Evolutionary conservation across 2,329 filamentous ascomycete genomes (phyloP), one percentile per base, ranked within the genome.

Genomic region (Juglanconis oblonga): DNA sequence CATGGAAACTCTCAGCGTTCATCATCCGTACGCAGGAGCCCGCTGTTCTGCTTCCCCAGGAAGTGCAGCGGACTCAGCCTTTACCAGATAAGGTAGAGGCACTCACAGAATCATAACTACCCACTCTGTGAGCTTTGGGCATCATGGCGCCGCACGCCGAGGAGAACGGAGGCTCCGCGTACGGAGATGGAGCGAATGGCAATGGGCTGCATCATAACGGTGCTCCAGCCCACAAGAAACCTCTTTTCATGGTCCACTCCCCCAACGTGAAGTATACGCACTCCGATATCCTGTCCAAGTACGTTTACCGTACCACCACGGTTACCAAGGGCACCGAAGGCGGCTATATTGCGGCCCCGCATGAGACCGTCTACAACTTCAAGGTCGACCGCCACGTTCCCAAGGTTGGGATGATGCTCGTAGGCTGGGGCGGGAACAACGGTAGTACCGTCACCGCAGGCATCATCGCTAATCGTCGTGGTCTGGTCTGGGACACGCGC

Each of bases 341-440:
- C 74, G 90, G 89, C 76, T 88, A 89, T 74, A 84, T 93, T 62
- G 95, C 92, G 63, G 88, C 86, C 64, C 95, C 95, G 70, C 90
- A 90, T 77, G 90, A 96, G 79, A 95, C 90, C 64, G 79, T 88
- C 68, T 99, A 98, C 76, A 89, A 97, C 82, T 98, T 99, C 89
- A 96, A 97, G 84, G 91, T 95, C 71, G 90, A 97, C 74, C 92
- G 94, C 75, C 91, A 90, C 77, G 85, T 98, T 62, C 92, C 92
- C 77, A 96, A 94, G 83, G 86, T 92, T 67, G 95, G 95, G 72
- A 86, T 97, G 81, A 98, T 99, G 95, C 85, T 99, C 67, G 94
- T 99, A 67, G 95, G 95, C 65, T 94, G 90, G 87, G 95, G 95
- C 77, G 95, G 95, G 72, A 99, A 99, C 86, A 99, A 99, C 74